Evolutionary conservation across 2,329 filamentous ascomycete species (phyloP), one percentile per base, ranked within the genome.

Genomic region (Aspergillus viridinutans): DNA sequence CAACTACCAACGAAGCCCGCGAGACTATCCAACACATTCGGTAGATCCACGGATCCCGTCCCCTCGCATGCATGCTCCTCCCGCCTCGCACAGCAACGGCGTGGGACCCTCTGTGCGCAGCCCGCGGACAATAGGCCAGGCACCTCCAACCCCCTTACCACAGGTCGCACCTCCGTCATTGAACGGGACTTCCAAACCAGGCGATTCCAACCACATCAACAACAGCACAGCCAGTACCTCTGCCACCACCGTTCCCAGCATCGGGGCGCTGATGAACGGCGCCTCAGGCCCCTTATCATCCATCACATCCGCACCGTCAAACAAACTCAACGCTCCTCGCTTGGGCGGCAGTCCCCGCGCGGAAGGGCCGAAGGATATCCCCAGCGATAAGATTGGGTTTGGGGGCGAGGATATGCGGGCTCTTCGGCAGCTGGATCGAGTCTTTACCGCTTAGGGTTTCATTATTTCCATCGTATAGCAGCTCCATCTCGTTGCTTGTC

Each of bases 381-480:
- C 81, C 7, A 81, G 77, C 52, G 80, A 83, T 58, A 84, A 83
- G 61, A 72, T 84, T 26, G 81, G 79, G 4, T 84, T 83, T 50
- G 78, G 81, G 20, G 72, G 74, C 38, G 87, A 90, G 69, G 88
- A 90, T 62, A 81, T 81, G 59, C 79, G 86, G 62, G 86, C 86
- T 1, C 71, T 90, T 49, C 80, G 85, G 61, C 85, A 89, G 68
- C 75, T 90, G 51, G 85, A 90, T 71, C 73, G 77, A 23, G 80
- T 78, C 1, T 82, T 82, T 53, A 74, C 67, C 7, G 72, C 72
- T 40, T 76, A 59, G 69, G 12, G 20, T 43, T 50, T 43, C n/a
- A 23, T 49, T 14, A 29, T 49, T 40, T 29, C 38, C 43, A 35
- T 29, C 28, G 21, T 42, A 54, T 54, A n/a, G 32, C 32, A 38